Percentiles rank a stretch among this genome's conserved stretches.
These are phyloP conservation scores for Esteya vermicola DNA, from an alignment of 2,329 filamentous ascomycete species.

Conservation along the genomic window DNA sequence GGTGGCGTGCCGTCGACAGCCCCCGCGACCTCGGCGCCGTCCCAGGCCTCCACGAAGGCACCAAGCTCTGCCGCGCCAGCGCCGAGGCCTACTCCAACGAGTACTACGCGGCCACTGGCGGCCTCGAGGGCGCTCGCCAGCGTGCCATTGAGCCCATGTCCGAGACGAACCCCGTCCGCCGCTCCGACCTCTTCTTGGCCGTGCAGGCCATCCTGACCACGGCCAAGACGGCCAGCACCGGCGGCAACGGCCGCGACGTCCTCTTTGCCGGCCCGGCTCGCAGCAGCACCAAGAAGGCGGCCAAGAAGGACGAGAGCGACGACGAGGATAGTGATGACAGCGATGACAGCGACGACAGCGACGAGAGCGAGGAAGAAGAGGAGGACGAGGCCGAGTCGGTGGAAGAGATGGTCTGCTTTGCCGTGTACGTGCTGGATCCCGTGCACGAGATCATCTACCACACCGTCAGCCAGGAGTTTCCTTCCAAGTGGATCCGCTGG, in stretches of 20 bases:
- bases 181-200: slow-evolving; percentile 89
- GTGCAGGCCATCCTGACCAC: slow-evolving; percentile 61
- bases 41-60: slow-evolving; percentile 69
- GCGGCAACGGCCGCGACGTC: slow-evolving; percentile 24
- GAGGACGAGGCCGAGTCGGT: slow-evolving; percentile 55
- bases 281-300: slow-evolving; percentile 12
- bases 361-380: slow-evolving; percentile 79
- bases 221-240: slow-evolving; percentile 40
- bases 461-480: slow-evolving; percentile 69
- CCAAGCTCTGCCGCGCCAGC: slow-evolving; percentile 77
- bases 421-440: slow-evolving; percentile 71
- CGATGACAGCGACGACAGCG: slow-evolving; percentile 66
- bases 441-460: slow-evolving; percentile 83
- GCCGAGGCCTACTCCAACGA: slow-evolving; percentile 80
- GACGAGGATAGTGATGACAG: slow-evolving; percentile 47
- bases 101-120: slow-evolving; percentile 61
- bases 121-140: slow-evolving; percentile 65
- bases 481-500: slow-evolving; percentile 80
- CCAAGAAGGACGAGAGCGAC: slow-evolving; percentile 24
- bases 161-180: slow-evolving; percentile 79
- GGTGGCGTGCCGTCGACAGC: slow-evolving; percentile 67
- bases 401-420: slow-evolving; percentile 57
- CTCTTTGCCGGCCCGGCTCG: slow-evolving; percentile 51
- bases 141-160: slow-evolving; percentile 66
- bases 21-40: slow-evolving; percentile 68